Percentiles rank a stretch among this genome's conserved stretches.
Evolutionary conservation across 179 eudicot species (phyloP).

Genomic region (Nepenthes alata): DNA sequence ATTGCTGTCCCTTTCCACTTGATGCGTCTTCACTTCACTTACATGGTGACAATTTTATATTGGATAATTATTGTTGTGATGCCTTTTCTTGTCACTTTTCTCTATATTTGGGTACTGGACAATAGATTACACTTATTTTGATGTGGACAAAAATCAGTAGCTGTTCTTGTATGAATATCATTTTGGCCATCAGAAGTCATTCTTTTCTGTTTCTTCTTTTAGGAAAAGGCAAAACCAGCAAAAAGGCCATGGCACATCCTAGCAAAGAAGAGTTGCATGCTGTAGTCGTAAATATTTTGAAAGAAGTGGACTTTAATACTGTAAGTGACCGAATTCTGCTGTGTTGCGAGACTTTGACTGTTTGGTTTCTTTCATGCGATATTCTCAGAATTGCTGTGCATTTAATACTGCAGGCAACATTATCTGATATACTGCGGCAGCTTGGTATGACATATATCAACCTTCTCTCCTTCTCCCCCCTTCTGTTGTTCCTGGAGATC

Average conservation of each 20-base stretch:
- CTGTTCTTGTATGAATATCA: no score
- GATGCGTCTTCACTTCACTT: no score
- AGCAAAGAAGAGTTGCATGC: constrained; percentile 68
- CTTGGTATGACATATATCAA: constrained; percentile 47
- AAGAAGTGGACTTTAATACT: constrained; percentile 85
- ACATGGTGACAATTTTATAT: no score
- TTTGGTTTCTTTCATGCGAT: neutral
- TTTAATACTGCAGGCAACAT: constrained; percentile 52
- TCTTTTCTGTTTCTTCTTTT: neutral
- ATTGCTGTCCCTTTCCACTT: no score
- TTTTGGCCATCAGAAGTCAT: neutral
- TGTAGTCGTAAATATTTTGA: constrained; percentile 55
- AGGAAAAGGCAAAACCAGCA: constrained; percentile 50
- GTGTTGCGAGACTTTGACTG: neutral
- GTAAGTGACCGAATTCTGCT: constrained; percentile 28
- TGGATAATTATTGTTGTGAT: no score
- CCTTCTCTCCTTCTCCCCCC: neutral
- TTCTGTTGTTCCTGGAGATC: neutral
- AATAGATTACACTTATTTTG: no score
- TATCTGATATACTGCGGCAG: constrained; percentile 69
- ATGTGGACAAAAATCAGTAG: no score
- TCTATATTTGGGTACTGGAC: no score
- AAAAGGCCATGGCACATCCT: constrained; percentile 36
- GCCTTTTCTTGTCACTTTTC: no score
- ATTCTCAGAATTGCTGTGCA: constrained; percentile 2